phyloP scores from a whole-genome alignment of 1,284 basidiomycete species.

The Apiotrichum laibachii region DNA sequence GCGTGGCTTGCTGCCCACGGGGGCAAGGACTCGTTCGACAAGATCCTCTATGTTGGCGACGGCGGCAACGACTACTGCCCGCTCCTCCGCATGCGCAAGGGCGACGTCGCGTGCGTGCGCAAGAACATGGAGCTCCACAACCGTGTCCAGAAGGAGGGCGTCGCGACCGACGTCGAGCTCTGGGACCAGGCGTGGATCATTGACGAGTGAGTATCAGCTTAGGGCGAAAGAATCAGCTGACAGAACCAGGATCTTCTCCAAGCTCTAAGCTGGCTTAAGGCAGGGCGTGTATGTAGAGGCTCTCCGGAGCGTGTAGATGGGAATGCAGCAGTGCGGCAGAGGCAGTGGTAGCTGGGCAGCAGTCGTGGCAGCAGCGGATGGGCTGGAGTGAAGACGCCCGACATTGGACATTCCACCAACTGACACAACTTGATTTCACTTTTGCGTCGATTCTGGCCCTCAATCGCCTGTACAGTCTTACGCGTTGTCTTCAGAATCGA shows the following conservation, averaged over 20 bases:
- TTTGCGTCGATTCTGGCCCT: no score
- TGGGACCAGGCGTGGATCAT: conserved; percentile 95
- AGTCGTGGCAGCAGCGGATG: no score
- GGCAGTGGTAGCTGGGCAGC: no score
- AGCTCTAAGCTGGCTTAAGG: conserved; percentile 12
- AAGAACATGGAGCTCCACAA: conserved; percentile 70
- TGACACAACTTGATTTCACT: no score
- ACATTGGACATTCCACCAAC: no score
- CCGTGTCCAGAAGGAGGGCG: conserved; percentile 69
- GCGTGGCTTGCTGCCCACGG: conserved; percentile 70
- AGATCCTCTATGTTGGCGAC: conserved; percentile 88
- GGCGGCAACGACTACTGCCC: conserved; percentile 96
- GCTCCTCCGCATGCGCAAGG: conserved; percentile 73
- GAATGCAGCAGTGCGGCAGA: no score
- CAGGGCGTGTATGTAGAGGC: no score
- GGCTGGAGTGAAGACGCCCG: no score
- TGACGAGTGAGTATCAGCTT: conserved; percentile 59
- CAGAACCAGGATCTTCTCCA: conserved; percentile 13
- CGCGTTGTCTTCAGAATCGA: no score
- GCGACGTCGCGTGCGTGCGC: conserved; percentile 62
- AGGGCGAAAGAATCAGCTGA: not conserved
- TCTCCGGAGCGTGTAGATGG: no score
- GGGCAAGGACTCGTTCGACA: conserved; percentile 63
- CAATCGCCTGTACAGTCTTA: no score
- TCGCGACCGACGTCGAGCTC: conserved; percentile 69